Evolutionary conservation across 495 filamentous ascomycete genomes (phyloP), one percentile per base, ranked within the genome.

Genomic region (Hypomontagnella monticulosa): DNA sequence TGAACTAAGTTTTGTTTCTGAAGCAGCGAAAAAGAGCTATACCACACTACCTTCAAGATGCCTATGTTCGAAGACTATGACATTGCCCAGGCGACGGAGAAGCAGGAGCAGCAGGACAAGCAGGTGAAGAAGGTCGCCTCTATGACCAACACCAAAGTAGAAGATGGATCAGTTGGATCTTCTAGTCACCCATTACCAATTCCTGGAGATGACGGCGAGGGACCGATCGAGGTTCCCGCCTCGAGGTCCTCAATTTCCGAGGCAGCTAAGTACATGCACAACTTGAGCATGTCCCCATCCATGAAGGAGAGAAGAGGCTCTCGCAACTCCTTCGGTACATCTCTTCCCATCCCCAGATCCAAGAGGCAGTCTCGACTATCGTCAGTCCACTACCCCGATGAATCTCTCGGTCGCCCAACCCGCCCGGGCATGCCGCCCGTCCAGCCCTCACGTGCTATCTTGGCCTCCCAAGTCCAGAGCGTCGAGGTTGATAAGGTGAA

Each of bases 311-410:
- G 89, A 34, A 79, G 90, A 46, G 80, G 85, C 18, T 92, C 91
- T 33, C 84, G 90, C 61, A 93, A 92, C 84, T 93, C 90, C 10
- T 92, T 93, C 68, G 90, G 90, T 47, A 82, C 88, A 37, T 86
- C 88, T 12, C 85, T 93, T 9, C 91, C 90, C 37, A 93, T 93
- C 59, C 91, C 90, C 30, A 78, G 86, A 49, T 88, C 89, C 20
- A 91, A 90, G 71, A 81, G 89, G 44, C 82, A 84, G 58, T 90
- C 88, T 2, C 84, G 89, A 4, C 81, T 91, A 36, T 87, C 84
- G 33, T 85, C 84, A 44, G 75, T 79, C 58, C 74, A 77, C 23
- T 66, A 71, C 48, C 68, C 72, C 46, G 75, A 75, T 54, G 78
- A 74, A 11, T 61, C 73, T 14, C 78, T 79, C 63, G 77, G 74